Conservation (phyloP, 805 yeast species). For the Ogataea allantospora region DNA sequence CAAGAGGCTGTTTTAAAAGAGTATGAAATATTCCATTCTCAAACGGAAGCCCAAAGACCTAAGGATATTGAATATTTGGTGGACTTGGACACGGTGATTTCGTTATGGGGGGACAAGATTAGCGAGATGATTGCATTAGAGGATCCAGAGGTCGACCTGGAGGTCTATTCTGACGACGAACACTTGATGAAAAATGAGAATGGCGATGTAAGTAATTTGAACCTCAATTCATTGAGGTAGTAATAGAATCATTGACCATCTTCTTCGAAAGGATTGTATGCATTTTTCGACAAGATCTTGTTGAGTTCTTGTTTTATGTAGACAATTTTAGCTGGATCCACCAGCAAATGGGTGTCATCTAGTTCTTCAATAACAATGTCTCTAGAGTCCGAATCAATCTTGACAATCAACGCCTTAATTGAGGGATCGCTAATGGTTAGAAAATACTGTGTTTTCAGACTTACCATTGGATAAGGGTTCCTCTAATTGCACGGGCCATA, state of each 20-base stretch:
- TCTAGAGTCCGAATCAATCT: conserved; percentile 71
- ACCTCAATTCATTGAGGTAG: conserved; percentile 16
- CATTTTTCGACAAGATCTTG: conserved; percentile 71
- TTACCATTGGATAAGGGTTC: conserved; percentile 48
- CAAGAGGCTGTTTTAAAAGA: conserved; percentile 57
- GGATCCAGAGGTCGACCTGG: conserved; percentile 10
- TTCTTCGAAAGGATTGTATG: conserved; percentile 73
- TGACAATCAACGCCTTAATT: conserved; percentile 78
- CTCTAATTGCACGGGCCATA: conserved; percentile 57
- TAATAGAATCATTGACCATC: conserved; percentile 5
- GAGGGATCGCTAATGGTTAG: conserved; percentile 72
- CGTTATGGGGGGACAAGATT: conserved; percentile 35
- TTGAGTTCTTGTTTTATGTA: conserved; percentile 77
- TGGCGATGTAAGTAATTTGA: conserved; percentile 25
- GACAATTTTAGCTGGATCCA: conserved; percentile 74
- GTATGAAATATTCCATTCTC: conserved; percentile 53
- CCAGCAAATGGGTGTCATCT: conserved; percentile 86
- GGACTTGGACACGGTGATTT: conserved; percentile 60
- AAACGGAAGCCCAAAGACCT: conserved; percentile 29
- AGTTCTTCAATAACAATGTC: conserved; percentile 76
- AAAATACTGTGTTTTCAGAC: conserved; percentile 5
- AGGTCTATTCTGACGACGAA: conserved; percentile 13
- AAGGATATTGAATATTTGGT: conserved; percentile 46
- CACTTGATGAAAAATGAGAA: conserved; percentile 18
- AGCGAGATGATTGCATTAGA: conserved; percentile 31